Base-by-base conservation (phyloP, 768 basidiomycete genomes). In the Erythrobasidium yunnanense region DNA sequence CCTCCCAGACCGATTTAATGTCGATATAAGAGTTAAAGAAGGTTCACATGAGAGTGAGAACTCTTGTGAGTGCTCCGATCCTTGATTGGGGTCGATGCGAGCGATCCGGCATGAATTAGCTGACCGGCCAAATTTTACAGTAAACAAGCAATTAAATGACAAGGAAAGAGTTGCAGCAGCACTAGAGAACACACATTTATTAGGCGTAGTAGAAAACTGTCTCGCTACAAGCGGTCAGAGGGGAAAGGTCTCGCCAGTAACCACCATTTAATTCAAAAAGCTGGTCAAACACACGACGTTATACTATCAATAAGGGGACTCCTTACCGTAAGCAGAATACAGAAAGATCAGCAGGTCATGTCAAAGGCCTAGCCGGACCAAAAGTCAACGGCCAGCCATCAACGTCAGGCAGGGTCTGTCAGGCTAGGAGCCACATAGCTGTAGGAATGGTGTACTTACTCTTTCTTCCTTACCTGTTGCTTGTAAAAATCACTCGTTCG, bases 141-240 rank as follows among this genome's bases (percentile, higher is more conserved):
- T 99, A 11, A 99, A 97, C 77, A 96, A 96, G 75, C 95, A 99
- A 73, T 80, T 99, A 33, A 99, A 99, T 72, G 95, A 99, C 78
- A 99, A 99, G 77, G 95, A 99, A 77, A 82, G 95, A 42, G 95
- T 97, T 1, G 91, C 68, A 69, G 95, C 95, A 11, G 95, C 95
- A 1, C 80, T 97, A 52, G 95, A 99, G 77, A 97, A 97, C 77
- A 81, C 84, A 1, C 82, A 86, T 29, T 81, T 99, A 3, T 75
- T 96, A 1, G 86, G 87, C 60, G 88, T 89, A 0, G 83, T 99
- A 8, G 92, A 97, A 75, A 85, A 85, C 32, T 86, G 85, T 73
- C 77, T 88, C 22, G 76, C 78, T 11, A 79, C 79, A 5, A 79
- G 77, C 0, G 77, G 77, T 27, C 73, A 75, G 65, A 71, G 79